phyloP scores from a whole-genome alignment of 2,329 filamentous ascomycete species.

The Dothistroma pini region DNA sequence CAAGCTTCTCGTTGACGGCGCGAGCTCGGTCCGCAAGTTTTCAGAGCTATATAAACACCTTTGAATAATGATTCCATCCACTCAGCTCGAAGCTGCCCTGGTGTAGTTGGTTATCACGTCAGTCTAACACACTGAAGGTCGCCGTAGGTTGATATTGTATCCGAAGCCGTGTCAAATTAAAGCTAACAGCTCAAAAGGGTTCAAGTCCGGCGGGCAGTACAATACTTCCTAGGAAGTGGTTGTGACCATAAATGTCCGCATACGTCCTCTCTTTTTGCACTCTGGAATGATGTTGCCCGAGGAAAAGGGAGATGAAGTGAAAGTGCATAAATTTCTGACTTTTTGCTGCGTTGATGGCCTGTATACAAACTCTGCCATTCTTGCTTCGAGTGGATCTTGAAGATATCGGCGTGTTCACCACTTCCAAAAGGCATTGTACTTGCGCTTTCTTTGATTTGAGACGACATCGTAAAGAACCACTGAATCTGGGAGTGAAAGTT shows the following conservation, averaged over 20 bases:
- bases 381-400: no score
- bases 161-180: background rate
- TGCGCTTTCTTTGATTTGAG: no score
- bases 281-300: background rate
- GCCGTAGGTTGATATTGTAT: background rate
- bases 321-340: no score
- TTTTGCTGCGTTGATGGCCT: no score
- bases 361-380: no score
- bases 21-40: background rate
- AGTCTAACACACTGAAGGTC: background rate
- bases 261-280: background rate
- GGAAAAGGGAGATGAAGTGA: no score
- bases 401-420: no score
- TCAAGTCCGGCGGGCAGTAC: background rate
- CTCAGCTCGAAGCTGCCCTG: no score
- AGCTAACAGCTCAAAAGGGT: background rate
- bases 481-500: no score
- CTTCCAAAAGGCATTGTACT: no score
- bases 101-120: background rate
- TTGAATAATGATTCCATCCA: no score
- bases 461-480: no score
- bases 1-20: background rate
- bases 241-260: background rate
- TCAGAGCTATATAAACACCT: background rate
- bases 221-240: background rate